phyloP scores from a whole-genome alignment of 163 green algal species.

The Chlamydomonas reinhardtii region DNA sequence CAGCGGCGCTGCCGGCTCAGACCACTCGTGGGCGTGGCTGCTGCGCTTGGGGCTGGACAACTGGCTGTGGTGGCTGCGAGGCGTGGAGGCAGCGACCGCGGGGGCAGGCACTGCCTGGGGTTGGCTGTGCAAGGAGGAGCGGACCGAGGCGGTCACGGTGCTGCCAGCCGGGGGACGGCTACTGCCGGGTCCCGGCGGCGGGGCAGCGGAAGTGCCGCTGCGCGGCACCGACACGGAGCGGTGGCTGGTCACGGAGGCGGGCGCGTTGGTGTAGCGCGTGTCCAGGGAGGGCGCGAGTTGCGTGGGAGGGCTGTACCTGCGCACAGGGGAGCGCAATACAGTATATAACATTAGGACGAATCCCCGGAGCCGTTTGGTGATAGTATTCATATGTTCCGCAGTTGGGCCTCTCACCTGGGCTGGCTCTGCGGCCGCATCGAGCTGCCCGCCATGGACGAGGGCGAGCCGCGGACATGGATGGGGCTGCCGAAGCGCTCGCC shows the following conservation, averaged over 20 bases:
- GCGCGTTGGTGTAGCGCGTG: background rate
- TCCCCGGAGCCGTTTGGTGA: too few relatives aligned
- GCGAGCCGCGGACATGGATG: slow-evolving; percentile 39
- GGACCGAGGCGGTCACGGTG: background rate
- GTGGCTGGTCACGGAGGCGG: background rate
- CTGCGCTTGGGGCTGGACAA: background rate
- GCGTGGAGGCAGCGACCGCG: background rate
- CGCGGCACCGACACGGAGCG: background rate
- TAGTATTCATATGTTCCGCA: too few relatives aligned
- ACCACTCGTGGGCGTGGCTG: too few relatives aligned
- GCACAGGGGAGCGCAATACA: background rate
- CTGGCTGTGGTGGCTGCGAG: background rate
- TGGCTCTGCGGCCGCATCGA: background rate
- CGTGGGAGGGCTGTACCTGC: background rate
- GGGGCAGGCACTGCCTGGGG: too few relatives aligned
- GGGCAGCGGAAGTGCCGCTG: background rate
- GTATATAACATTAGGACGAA: too few relatives aligned
- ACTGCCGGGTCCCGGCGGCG: too few relatives aligned
- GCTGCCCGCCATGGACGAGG: background rate
- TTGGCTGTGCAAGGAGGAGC: background rate
- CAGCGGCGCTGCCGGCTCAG: background rate
- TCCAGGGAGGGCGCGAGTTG: background rate
- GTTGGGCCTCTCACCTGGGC: background rate
- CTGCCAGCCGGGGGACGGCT: too few relatives aligned
- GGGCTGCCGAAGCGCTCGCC: slow-evolving; percentile 42